Percentiles rank a stretch among this genome's conserved stretches.
Evolutionary conservation across 305 asterid genomes (phyloP).

Genomic region (Fraxinus angustifolia): DNA sequence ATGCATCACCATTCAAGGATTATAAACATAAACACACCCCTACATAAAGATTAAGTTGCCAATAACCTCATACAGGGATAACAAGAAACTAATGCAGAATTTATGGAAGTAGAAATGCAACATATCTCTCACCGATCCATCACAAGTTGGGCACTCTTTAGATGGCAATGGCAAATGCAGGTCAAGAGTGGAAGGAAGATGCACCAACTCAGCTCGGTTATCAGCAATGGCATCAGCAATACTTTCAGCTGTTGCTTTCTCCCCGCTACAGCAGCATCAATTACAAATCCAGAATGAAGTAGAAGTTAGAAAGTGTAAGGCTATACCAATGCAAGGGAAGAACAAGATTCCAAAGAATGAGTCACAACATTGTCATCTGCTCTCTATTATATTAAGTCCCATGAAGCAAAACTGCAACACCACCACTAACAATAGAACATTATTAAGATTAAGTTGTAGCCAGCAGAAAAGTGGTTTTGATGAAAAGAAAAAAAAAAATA

Average conservation of each 20-base stretch:
- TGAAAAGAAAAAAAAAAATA: neutral
- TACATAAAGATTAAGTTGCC: neutral
- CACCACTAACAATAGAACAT: neutral
- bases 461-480: neutral
- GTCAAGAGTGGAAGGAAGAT: conserved; percentile 80
- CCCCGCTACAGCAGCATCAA: conserved; percentile 59
- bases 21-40: conserved; percentile 3
- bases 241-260: conserved; percentile 86
- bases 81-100: conserved; percentile 15
- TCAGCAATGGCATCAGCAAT: conserved; percentile 87
- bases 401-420: neutral
- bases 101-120: conserved; percentile 5
- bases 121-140: conserved; percentile 73
- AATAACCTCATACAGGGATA: conserved; percentile 9
- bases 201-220: conserved; percentile 88
- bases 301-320: neutral
- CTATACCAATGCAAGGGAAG: neutral
- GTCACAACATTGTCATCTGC: neutral
- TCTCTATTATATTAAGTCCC: neutral
- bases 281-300: conserved; percentile 19
- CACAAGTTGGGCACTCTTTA: conserved; percentile 85
- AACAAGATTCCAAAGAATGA: neutral
- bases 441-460: conserved; percentile 7
- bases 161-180: conserved; percentile 71
- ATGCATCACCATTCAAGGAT: conserved; percentile 14